These are phyloP conservation scores for Tripterygium wilfordii DNA, from an alignment of 177 flowering plant genomes.

Conservation along the genomic window DNA sequence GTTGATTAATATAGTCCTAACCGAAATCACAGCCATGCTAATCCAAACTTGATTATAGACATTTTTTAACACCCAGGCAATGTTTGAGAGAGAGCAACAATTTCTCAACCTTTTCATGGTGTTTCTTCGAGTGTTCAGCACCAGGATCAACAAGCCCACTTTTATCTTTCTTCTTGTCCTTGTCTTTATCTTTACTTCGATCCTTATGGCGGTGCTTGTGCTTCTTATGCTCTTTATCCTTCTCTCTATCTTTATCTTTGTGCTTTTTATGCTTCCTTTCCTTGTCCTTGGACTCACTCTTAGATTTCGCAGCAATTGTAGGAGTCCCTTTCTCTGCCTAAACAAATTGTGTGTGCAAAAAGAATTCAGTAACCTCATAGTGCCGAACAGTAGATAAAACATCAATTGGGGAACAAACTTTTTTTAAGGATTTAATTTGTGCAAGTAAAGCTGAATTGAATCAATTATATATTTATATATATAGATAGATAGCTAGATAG, in stretches of 20 bases:
- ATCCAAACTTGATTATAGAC: too few species aligned
- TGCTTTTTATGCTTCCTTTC: slow-evolving; percentile 86
- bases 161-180: slow-evolving; percentile 76
- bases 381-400: neutral
- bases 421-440: too few species aligned
- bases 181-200: slow-evolving; percentile 75
- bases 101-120: slow-evolving; percentile 71
- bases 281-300: slow-evolving; percentile 72
- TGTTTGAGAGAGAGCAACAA: neutral
- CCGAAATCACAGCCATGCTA: neutral
- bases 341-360: slow-evolving; percentile 1
- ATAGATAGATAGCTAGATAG: too few species aligned
- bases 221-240: slow-evolving; percentile 92
- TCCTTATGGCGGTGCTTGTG: slow-evolving; percentile 89
- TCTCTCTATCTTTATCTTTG: slow-evolving; percentile 80
- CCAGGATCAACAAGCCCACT: slow-evolving; percentile 63
- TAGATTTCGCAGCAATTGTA: slow-evolving; percentile 62
- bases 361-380: neutral
- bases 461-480: too few species aligned
- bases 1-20: neutral
- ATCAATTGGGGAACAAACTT: neutral
- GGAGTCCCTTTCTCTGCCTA: slow-evolving; percentile 88
- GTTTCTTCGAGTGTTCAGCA: slow-evolving; percentile 64
- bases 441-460: too few species aligned
- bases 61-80: too few species aligned